phyloP scores from a whole-genome alignment of 2,329 filamentous ascomycete genomes.

The Aspergillus sp. region DNA sequence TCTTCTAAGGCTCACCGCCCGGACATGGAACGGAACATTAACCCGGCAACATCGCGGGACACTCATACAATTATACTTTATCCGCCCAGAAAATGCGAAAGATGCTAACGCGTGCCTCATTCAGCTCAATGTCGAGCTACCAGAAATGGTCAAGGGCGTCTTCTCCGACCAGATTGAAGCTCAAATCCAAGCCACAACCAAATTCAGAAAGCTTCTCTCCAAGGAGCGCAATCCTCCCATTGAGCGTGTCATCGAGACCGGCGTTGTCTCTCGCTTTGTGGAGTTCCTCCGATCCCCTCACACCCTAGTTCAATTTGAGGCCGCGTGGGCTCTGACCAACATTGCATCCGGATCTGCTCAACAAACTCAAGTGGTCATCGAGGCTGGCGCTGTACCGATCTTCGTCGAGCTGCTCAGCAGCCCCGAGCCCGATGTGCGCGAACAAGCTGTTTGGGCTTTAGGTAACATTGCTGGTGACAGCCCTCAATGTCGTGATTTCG shows the following conservation, averaged over 20 bases:
- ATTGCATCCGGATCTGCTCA: slow-evolving; percentile 96
- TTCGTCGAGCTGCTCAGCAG: slow-evolving; percentile 95
- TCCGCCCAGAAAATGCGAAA: not conserved
- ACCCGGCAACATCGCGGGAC: not conserved
- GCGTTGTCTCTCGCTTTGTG: slow-evolving; percentile 95
- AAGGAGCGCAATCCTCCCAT: slow-evolving; percentile 99
- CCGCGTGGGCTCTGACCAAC: slow-evolving; percentile 98
- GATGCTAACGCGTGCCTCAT: slow-evolving; percentile 24
- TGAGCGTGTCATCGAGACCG: slow-evolving; percentile 98
- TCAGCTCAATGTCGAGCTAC: slow-evolving; percentile 95
- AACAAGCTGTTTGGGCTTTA: slow-evolving; percentile 97
- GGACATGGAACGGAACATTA: slow-evolving; percentile 18
- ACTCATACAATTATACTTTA: slow-evolving; percentile 4
- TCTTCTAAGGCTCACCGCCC: slow-evolving; percentile 37
- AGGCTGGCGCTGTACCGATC: slow-evolving; percentile 95
- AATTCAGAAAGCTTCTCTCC: slow-evolving; percentile 95
- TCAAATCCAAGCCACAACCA: slow-evolving; percentile 96
- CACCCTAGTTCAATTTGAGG: slow-evolving; percentile 97
- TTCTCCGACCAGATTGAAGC: slow-evolving; percentile 98
- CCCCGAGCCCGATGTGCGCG: slow-evolving; percentile 94
- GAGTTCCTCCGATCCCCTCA: slow-evolving; percentile 97
- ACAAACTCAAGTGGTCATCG: slow-evolving; percentile 98
- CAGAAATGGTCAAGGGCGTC: slow-evolving; percentile 95
- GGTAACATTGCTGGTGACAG: slow-evolving; percentile 99
- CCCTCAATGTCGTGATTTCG: slow-evolving; percentile 95